Conservation (phyloP, 192 early-diverging fungal species). For the Backusella parvicylindrica region DNA sequence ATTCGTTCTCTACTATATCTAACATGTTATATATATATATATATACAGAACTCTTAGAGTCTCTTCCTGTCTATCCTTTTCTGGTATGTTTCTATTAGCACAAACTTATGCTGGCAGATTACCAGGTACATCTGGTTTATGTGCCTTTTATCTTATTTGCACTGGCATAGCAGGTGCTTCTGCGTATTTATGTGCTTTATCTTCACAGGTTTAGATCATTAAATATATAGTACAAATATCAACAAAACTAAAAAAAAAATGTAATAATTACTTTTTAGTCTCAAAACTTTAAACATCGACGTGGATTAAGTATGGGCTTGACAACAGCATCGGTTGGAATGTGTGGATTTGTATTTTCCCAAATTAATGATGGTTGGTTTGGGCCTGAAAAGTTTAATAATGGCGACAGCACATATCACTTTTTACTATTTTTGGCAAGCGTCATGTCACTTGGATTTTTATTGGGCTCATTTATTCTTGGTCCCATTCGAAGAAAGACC, state of each 20-base stretch:
- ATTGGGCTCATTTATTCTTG: slow-evolving; percentile 17
- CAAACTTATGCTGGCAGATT: slow-evolving; percentile 23
- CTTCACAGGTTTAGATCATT: slow-evolving; percentile 18
- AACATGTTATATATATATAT: background rate
- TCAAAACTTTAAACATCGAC: slow-evolving; percentile 25
- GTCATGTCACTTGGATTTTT: slow-evolving; percentile 13
- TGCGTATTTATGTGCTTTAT: slow-evolving; percentile 20
- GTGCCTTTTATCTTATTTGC: slow-evolving; percentile 15
- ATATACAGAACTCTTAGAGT: slow-evolving; percentile 10
- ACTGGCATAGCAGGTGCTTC: slow-evolving; percentile 20
- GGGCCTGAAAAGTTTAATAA: background rate
- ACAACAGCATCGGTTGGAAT: slow-evolving; percentile 20
- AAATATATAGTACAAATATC: background rate
- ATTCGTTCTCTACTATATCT: background rate
- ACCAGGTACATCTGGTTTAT: slow-evolving; percentile 10
- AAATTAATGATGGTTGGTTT: slow-evolving; percentile 27
- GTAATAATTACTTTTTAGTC: slow-evolving; percentile 9
- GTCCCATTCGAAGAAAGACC: background rate
- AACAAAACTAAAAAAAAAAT: background rate
- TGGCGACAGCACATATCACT: slow-evolving; percentile 16
- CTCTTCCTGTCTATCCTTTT: slow-evolving; percentile 3
- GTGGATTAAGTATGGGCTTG: slow-evolving; percentile 25
- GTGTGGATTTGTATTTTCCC: slow-evolving; percentile 27
- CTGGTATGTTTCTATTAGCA: slow-evolving; percentile 18
- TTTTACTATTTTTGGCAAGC: slow-evolving; percentile 21